Percentiles rank a stretch among this genome's conserved stretches.
Conservation (phyloP, 768 basidiomycete genomes). For the Postia placenta region DNA sequence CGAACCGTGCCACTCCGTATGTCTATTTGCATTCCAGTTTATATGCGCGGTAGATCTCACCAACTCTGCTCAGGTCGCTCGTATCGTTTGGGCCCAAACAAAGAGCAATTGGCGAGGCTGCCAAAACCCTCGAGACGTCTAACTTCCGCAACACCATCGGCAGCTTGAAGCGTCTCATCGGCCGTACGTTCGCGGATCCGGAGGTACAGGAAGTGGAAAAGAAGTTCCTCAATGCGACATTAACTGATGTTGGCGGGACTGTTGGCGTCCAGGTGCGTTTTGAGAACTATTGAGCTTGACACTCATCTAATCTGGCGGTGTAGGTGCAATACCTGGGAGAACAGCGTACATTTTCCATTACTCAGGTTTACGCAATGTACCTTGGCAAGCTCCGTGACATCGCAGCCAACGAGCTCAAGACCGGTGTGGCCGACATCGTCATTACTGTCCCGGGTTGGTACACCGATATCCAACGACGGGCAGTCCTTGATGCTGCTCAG, state of each 20-base stretch:
- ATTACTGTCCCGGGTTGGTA: constrained; percentile 97
- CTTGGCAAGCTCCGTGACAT: constrained; percentile 88
- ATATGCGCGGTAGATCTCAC: background rate
- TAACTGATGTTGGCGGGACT: constrained; percentile 79
- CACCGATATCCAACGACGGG: constrained; percentile 89
- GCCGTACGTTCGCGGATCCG: constrained; percentile 71
- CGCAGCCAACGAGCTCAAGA: constrained; percentile 79
- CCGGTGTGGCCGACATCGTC: constrained; percentile 83
- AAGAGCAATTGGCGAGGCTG: constrained; percentile 87
- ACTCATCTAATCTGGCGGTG: too few relatives aligned
- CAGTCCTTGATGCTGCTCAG: constrained; percentile 80
- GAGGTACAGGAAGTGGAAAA: constrained; percentile 83
- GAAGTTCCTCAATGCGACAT: constrained; percentile 82
- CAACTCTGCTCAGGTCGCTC: constrained; percentile 67
- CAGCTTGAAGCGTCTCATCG: constrained; percentile 84
- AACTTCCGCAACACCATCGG: constrained; percentile 99
- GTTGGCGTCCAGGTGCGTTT: constrained; percentile 79
- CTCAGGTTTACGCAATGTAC: constrained; percentile 90
- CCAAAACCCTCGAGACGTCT: constrained; percentile 96
- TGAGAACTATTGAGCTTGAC: background rate
- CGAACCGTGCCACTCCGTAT: constrained; percentile 93
- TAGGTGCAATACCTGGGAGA: constrained; percentile 91
- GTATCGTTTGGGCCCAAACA: constrained; percentile 92
- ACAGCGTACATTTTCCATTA: constrained; percentile 69
- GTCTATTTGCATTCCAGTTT: constrained; percentile 25